Percentiles rank a stretch among this genome's conserved stretches.
Conservation (phyloP, 75 land plant genomes). For the Adiantum capillusveneris region DNA sequence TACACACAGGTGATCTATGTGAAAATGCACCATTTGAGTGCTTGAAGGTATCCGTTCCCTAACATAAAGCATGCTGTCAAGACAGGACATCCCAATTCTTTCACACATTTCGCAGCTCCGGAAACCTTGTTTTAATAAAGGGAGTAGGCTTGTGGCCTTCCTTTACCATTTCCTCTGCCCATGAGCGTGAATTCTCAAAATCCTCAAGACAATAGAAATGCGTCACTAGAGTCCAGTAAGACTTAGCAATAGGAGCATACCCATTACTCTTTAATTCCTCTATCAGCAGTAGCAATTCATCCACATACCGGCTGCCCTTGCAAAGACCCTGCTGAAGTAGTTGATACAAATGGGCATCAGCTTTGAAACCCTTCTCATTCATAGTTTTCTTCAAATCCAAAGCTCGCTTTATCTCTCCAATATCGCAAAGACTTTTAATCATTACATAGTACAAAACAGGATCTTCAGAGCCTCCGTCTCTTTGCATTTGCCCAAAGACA, state of each 20-base stretch:
- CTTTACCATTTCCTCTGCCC: slow-evolving; percentile 4
- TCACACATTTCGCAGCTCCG: not conserved
- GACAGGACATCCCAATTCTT: too few species aligned
- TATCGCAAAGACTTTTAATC: not conserved
- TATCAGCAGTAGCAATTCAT: not conserved
- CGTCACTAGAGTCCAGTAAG: not conserved
- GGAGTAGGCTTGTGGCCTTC: slow-evolving; percentile 5
- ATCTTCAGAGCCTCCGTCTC: not conserved
- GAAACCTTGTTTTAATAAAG: not conserved
- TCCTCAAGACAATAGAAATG: not conserved
- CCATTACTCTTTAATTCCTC: not conserved
- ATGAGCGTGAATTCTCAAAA: not conserved
- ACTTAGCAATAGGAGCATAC: not conserved
- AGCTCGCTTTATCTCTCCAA: not conserved
- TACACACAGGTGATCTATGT: too few species aligned
- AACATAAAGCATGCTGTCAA: too few species aligned
- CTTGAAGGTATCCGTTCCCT: too few species aligned
- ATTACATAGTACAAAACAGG: not conserved
- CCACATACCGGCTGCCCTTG: not conserved
- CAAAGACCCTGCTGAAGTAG: not conserved
- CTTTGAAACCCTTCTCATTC: not conserved
- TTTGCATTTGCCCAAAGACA: not conserved
- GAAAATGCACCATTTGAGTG: too few species aligned
- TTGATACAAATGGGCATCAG: slow-evolving; percentile 2
- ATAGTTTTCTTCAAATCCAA: slow-evolving; percentile 1